Evolutionary conservation across 768 basidiomycete genomes (phyloP), one percentile per base, ranked within the genome.

Genomic region (Ephemerocybe angulata): DNA sequence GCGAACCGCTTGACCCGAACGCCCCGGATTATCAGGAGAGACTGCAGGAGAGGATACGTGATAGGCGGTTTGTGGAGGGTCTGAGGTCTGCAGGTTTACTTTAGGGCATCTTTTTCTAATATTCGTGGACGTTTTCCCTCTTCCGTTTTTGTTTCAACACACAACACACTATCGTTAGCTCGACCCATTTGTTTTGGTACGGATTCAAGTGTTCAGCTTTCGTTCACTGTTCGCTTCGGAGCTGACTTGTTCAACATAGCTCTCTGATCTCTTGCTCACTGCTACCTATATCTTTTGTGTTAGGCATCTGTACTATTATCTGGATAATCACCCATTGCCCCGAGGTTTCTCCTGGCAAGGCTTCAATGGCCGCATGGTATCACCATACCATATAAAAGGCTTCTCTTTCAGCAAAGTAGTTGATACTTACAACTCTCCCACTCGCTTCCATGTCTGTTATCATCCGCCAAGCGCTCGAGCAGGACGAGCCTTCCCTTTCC

Each of bases 81-180:
- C 70, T 90, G 59, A 77, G 85, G 57, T 77, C 74, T 37, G 87
- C 86, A 10, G 87, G 87, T 40, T 71, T 90, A 50, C 60, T 90
- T 31, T 89, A 38, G 50, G 37, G 28, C 30, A 48, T 4, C n/a
- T 48, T 25, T 28, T 22, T 28, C 24, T 52, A 35, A 41, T 35
- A 43, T 24, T 28, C 41, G 42, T 40, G 42, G 13, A 30, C 54
- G 42, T 56, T 10, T 50, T 46, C 15, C 33, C 12, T 40, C 37
- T 29, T 38, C 24, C 12, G 37, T 28, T 46, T 35, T 13, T 25
- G 40, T 27, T 50, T 38, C 19, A 10, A 7, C 48, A 35, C 30
- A n/a, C 48, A 19, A 21, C n/a, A 21, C 24, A 48, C 46, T 48
- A 30, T 48, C 48, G 13, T 50, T 50, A 8, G 21, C 46, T 50